Evolutionary conservation across 768 basidiomycete genomes (phyloP).

Genomic region (Pleurotus djamor): DNA sequence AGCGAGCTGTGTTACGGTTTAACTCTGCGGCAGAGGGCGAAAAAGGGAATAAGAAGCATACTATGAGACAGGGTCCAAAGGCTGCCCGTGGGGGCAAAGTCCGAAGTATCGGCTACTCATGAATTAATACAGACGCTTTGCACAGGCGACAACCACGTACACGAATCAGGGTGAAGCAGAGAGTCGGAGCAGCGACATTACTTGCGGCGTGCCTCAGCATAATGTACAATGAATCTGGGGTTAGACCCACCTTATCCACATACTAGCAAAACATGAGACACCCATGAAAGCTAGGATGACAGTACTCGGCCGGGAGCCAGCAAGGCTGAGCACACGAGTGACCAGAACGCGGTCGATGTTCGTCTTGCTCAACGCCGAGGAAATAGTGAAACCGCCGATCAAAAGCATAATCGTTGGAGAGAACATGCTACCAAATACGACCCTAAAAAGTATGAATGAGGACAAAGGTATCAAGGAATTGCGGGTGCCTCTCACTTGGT

Average conservation of each 20-base stretch:
- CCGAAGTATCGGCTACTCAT: conserved; percentile 81
- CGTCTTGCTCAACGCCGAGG: conserved; percentile 93
- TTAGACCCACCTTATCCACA: conserved; percentile 90
- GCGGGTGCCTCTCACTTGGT: conserved; percentile 62
- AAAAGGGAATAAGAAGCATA: conserved; percentile 36
- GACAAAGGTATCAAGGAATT: background rate
- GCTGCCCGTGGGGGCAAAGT: conserved; percentile 84
- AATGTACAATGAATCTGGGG: background rate
- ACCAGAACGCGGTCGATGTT: conserved; percentile 92
- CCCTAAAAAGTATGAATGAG: conserved; percentile 42
- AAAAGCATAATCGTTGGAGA: conserved; percentile 98
- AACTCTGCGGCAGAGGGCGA: background rate
- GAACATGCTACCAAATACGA: conserved; percentile 94
- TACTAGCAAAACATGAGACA: conserved; percentile 96
- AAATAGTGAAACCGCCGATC: conserved; percentile 97
- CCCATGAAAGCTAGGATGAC: conserved; percentile 94
- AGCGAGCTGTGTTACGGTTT: conserved; percentile 57
- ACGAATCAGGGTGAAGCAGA: conserved; percentile 94
- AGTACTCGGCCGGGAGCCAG: conserved; percentile 81
- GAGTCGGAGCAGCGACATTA: conserved; percentile 96
- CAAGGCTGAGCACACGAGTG: conserved; percentile 85
- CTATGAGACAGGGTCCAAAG: conserved; percentile 91
- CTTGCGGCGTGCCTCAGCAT: conserved; percentile 31
- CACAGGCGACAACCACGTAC: conserved; percentile 40
- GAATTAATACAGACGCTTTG: background rate